Evolutionary conservation across 1,284 basidiomycete genomes (phyloP), one percentile per base, ranked within the genome.

Genomic region (Irpex lacteus): DNA sequence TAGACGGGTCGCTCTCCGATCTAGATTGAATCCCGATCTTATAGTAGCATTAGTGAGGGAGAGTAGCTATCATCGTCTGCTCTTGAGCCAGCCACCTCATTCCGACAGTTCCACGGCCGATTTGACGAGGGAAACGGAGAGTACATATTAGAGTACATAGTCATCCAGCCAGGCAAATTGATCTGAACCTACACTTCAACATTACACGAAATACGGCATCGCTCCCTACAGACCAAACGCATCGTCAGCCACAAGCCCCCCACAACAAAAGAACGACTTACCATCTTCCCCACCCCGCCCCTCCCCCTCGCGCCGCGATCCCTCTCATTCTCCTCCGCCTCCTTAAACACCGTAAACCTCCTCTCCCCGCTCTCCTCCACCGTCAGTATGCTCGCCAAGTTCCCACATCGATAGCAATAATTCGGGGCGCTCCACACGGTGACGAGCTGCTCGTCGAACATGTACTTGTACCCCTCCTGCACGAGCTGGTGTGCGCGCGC

Each of bases 371-470:
- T 73, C 69, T 90, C 89, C 58, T 84, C 81, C 63, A 94, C 84
- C 1, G 85, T 90, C 74, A 91, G 76, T 67, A 95, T 92, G 49
- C 86, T 88, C 0, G 93, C 92, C 79, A 90, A 80, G 67, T 95
- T 94, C 50, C 93, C 92, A 72, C 87, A 89, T 34, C 94, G 85
- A 72, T 96, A 95, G 74, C 93, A 96, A 75, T 96, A 99, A 76
- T 99, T 99, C 15, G 97, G 97, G 34, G 97, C 97, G 1, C 89
- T 92, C 98, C 97, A 99, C 4, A 99, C 97, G 0, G 98, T 99
- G 0, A 98, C 97, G 40, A 99, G 90, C 63, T 89, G 82, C 66
- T 92, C 87, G 74, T 98, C 94, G 71, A 98, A 98, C 95, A 98
- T 98, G 77, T 96, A 91, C 78, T 98, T 98, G 82, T 91, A 98